Conservation (phyloP, 164 flowering plant genomes). For the Protea cynaroides region DNA sequence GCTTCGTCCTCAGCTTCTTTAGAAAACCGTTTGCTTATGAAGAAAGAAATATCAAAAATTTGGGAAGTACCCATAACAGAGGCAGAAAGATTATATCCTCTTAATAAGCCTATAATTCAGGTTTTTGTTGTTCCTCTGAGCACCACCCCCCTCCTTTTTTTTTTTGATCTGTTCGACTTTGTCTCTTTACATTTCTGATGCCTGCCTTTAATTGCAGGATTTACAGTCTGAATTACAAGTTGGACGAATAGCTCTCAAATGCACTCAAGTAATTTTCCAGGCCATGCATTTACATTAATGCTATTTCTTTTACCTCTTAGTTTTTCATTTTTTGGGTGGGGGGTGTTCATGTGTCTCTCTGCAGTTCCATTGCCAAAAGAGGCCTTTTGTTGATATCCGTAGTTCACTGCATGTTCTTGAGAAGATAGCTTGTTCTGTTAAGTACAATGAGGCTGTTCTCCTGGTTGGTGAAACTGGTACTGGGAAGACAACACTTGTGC, state of each 20-base stretch:
- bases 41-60: constrained; percentile 56
- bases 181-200: background rate
- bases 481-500: constrained; percentile 97
- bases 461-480: constrained; percentile 99
- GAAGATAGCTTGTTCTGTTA: constrained; percentile 79
- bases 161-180: background rate
- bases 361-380: constrained; percentile 34
- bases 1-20: constrained; percentile 53
- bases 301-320: background rate
- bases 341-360: constrained; percentile 2
- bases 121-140: constrained; percentile 20
- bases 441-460: constrained; percentile 86
- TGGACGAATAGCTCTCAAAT: constrained; percentile 54
- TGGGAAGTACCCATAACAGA: constrained; percentile 47
- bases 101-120: constrained; percentile 58
- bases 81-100: constrained; percentile 41
- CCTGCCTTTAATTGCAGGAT: constrained; percentile 36
- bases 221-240: constrained; percentile 36
- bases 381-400: constrained; percentile 62
- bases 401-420: constrained; percentile 70
- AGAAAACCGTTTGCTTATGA: constrained; percentile 40
- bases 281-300: background rate
- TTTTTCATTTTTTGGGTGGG: background rate
- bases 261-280: constrained; percentile 24
- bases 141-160: too few relatives aligned